Percentiles rank a stretch among this genome's conserved stretches.
Evolutionary conservation across 441 rosid genomes (phyloP).

Genomic region (Gossypium gossypioides): DNA sequence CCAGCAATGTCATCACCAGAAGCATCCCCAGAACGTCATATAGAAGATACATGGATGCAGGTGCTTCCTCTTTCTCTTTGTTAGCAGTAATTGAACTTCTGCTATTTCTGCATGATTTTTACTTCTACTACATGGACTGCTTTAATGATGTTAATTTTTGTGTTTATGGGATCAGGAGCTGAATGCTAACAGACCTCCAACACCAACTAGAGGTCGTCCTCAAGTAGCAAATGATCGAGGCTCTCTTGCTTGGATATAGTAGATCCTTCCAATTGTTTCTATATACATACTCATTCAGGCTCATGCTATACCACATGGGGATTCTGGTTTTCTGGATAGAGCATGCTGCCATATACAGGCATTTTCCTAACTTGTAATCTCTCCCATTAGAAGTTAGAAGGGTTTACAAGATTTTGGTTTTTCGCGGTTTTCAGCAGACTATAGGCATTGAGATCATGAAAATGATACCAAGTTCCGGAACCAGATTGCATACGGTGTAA

Average conservation of each 20-base stretch:
- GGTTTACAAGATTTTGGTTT: slow-evolving; percentile 21
- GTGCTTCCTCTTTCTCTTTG: slow-evolving; percentile 22
- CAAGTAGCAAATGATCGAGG: slow-evolving; percentile 74
- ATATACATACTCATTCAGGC: slow-evolving; percentile 20
- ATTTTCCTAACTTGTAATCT: slow-evolving; percentile 18
- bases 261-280: slow-evolving; percentile 21
- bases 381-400: slow-evolving; percentile 16
- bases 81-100: background rate
- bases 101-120: background rate
- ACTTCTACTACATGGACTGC: background rate
- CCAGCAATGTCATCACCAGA: slow-evolving; percentile 84
- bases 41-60: slow-evolving; percentile 99
- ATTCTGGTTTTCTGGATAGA: slow-evolving; percentile 35
- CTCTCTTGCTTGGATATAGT: slow-evolving; percentile 80
- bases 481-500: slow-evolving; percentile 24
- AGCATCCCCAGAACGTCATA: slow-evolving; percentile 67
- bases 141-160: slow-evolving; percentile 1
- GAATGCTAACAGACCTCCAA: slow-evolving; percentile 87
- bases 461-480: slow-evolving; percentile 22
- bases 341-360: slow-evolving; percentile 33
- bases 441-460: slow-evolving; percentile 21
- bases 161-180: slow-evolving; percentile 53
- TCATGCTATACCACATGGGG: slow-evolving; percentile 26
- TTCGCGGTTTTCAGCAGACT: slow-evolving; percentile 14
- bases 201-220: slow-evolving; percentile 97